Evolutionary conservation across 1,284 basidiomycete genomes (phyloP), one percentile per base, ranked within the genome.

Genomic region (Apiotrichum mycotoxinovorans): DNA sequence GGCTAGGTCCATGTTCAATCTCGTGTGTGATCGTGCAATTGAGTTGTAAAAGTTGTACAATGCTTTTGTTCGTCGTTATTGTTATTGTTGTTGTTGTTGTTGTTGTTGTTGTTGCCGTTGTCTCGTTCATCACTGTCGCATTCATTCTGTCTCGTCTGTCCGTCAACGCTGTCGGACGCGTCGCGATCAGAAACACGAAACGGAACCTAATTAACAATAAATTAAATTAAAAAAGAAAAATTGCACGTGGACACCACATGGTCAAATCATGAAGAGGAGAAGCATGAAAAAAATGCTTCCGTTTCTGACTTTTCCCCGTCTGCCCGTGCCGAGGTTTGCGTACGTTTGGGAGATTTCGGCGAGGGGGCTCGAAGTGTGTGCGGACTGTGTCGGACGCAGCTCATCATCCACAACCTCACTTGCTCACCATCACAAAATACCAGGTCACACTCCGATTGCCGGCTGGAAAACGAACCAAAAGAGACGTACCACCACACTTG

Each of bases 11-110:
- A 17, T 49, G 20, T 20, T n/a, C 22, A 7, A 14, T 30, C 37
- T 86, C 85, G 48, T 91, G 78, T 26, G 79, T 68, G 14, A 81
- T 51, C 23, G 78, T 64, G 20, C n/a, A n/a, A n/a, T 73, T 68
- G 26, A 17, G 46, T 41, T 20, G 5, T 17, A 7, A 10, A 46
- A 27, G 42, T 11, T 26, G 33, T 22, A 11, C 23, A 7, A 9
- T 26, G 15, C 20, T n/a, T 8, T 25, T 5, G 20, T 51, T 18
- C 30, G 30, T 4, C 14, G 38, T 14, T 34, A 33, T 37, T 38
- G 26, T 4, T 43, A 20, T 10, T 17, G 47, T 22, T 26, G 35
- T 46, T n/a, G 40, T 27, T 38, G 22, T 47, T 42, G 45, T 48
- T 41, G 51, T 46, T 44, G 43, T 52, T 49, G 27, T 27, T 18